Base-by-base conservation (phyloP, 1,284 basidiomycete species). In the Paramarasmius palmivorus region DNA sequence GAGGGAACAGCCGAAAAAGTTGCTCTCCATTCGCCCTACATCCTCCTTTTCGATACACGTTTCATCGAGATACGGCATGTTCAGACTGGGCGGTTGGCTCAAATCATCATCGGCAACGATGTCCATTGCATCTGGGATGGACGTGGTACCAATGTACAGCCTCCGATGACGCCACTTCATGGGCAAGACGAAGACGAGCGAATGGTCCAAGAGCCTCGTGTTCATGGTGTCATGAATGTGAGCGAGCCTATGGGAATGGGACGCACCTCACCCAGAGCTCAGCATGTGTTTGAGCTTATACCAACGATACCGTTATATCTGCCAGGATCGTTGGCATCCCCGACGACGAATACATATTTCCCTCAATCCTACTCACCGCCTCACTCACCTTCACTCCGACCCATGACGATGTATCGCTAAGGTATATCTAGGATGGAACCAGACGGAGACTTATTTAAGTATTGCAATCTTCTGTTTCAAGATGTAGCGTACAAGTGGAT, bases 71-170 rank as follows among this genome's bases (percentile, higher is more conserved):
- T 94, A 29, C 81, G 92, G 14, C 84, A 92, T 63, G 83, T 96
- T 54, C 83, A 90, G 59, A 92, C 88, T 0, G 94, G 93, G 12
- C 86, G 91, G 7, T 80, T 98, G 9, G 82, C 89, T 0, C 95
- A 98, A 70, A 93, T 98, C 68, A 92, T 98, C 58, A 83, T 86
- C 0, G 94, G 94, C 12, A 83, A 83, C 56, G 93, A 97, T 62
- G 77, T 97, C 19, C 84, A 90, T 15, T 93, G 91, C 64, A 84
- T 93, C 9, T 97, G 91, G 92, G 92, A 94, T 61, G 90, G 90
- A 0, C 80, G 89, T 5, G 86, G 88, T 1, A 73, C 77, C 10
- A 72, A 73, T 52, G 63, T 73, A 55, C 63, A 70, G 34, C 66
- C 69, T 20, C 58, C 73, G 47, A 53, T 65, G 48, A 70, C 70